A percentile compares a stretch with the other conserved stretches of the same genome.
Conservation (phyloP, 2,329 filamentous ascomycete genomes). For the Pyrenochaeta sp. region DNA sequence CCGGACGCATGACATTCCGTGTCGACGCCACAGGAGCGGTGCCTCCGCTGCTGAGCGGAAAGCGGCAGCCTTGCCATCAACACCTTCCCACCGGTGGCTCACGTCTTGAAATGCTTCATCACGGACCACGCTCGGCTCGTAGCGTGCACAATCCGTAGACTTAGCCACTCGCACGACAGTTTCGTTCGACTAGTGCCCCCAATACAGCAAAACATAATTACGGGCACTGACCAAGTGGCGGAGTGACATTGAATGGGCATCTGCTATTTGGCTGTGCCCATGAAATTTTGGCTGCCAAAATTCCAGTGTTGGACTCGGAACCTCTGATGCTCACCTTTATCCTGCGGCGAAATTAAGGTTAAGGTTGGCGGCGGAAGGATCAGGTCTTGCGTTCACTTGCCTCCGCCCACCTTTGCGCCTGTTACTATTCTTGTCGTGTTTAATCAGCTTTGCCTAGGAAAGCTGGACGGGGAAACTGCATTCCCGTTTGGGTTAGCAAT, state of each 20-base stretch:
- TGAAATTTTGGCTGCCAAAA: constrained; percentile 7
- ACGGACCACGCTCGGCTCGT: constrained; percentile 20
- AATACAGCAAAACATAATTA: constrained; percentile 27
- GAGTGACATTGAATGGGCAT: constrained; percentile 10
- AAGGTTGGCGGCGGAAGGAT: constrained; percentile 25
- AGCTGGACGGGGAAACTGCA: constrained; percentile 22
- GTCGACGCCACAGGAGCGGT: constrained; percentile 5
- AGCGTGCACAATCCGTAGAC: constrained; percentile 17
- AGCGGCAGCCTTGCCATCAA: constrained; percentile 2
- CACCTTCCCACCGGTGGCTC: constrained; percentile 9
- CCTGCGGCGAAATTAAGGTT: constrained; percentile 29
- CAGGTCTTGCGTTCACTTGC: constrained; percentile 23
- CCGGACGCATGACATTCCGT: constrained; percentile 8
- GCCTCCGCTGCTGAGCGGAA: constrained; percentile 7
- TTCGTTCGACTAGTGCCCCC: constrained; percentile 12
- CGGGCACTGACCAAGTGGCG: constrained; percentile 8
- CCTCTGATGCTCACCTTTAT: constrained; percentile 19
- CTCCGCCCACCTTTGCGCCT: constrained; percentile 13
- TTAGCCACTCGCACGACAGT: constrained; percentile 23
- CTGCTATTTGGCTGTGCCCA: not conserved
- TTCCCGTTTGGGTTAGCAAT: constrained; percentile 24
- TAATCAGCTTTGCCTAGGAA: constrained; percentile 39
- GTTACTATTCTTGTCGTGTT: constrained; percentile 39
- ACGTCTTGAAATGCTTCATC: constrained; percentile 12
- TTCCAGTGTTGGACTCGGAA: not conserved